phyloP scores from a whole-genome alignment of 1,284 basidiomycete species.

The Wolfiporia cocos region DNA sequence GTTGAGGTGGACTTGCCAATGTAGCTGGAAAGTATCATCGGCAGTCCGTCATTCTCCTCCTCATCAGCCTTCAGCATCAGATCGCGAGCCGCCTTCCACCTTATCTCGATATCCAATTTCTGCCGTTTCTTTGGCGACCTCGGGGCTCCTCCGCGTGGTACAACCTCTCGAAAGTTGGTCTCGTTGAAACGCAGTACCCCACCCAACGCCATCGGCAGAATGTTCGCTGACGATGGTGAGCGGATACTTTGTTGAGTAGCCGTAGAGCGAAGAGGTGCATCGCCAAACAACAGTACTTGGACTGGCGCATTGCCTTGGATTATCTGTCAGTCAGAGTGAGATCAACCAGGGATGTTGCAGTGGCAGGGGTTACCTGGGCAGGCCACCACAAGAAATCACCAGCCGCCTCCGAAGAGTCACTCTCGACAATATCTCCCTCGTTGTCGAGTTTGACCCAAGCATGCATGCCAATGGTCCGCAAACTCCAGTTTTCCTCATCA shows the following conservation, averaged over 20 bases:
- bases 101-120: constrained; percentile 22
- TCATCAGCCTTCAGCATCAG: constrained; percentile 26
- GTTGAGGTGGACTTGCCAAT: constrained; percentile 4
- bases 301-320: constrained; percentile 11
- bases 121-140: constrained; percentile 23
- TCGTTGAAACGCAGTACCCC: constrained; percentile 24
- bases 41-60: constrained; percentile 24
- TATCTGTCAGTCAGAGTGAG: constrained; percentile 2
- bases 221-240: constrained; percentile 14
- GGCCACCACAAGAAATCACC: constrained; percentile 32
- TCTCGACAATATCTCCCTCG: constrained; percentile 16
- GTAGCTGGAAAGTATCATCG: constrained; percentile 21
- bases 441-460: constrained; percentile 30
- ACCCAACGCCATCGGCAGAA: constrained; percentile 21
- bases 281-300: constrained; percentile 19
- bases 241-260: constrained; percentile 6
- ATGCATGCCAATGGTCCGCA: constrained; percentile 16
- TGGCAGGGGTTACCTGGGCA: constrained; percentile 22
- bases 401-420: constrained; percentile 6
- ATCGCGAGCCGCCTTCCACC: constrained; percentile 27
- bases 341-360: not conserved
- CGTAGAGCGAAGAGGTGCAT: constrained; percentile 11
- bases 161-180: constrained; percentile 15
- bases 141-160: not conserved
- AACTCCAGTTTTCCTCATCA: constrained; percentile 12